phyloP scores from a whole-genome alignment of 2,329 filamentous ascomycete genomes.

The Fusarium sp. region DNA sequence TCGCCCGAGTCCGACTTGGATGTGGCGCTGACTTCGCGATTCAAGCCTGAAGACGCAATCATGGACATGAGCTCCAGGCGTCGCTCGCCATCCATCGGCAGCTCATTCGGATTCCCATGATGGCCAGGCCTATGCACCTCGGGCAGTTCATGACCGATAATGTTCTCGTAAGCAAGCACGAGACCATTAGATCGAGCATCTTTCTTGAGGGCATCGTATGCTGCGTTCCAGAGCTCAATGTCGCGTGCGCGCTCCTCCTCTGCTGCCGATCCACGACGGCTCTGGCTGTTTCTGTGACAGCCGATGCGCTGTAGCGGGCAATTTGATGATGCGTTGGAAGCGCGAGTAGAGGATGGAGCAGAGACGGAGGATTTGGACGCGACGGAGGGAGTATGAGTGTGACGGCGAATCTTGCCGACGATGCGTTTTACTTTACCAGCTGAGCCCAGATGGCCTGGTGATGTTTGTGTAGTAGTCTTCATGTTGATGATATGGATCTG shows the following conservation, averaged over 20 bases:
- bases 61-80: conserved; percentile 44
- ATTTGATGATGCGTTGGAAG: conserved; percentile 27
- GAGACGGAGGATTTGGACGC: conserved; percentile 8
- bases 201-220: conserved; percentile 48
- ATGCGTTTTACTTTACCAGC: conserved; percentile 35
- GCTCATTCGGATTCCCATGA: conserved; percentile 38
- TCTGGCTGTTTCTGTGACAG: conserved; percentile 16
- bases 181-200: conserved; percentile 44
- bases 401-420: conserved; percentile 37
- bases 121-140: conserved; percentile 45
- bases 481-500: conserved; percentile 12
- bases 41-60: conserved; percentile 45
- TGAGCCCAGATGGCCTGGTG: conserved; percentile 16
- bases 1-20: conserved; percentile 43
- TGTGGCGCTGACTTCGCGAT: conserved; percentile 38
- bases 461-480: conserved; percentile 25
- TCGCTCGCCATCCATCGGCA: conserved; percentile 37
- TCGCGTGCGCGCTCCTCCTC: conserved; percentile 33
- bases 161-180: conserved; percentile 50
- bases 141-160: conserved; percentile 49
- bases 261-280: conserved; percentile 17
- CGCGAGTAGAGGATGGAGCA: conserved; percentile 20
- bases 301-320: conserved; percentile 22
- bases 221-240: conserved; percentile 48
- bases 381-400: conserved; percentile 22